Conservation (phyloP, 768 basidiomycete genomes). For the Pleurotus ostreatus region DNA sequence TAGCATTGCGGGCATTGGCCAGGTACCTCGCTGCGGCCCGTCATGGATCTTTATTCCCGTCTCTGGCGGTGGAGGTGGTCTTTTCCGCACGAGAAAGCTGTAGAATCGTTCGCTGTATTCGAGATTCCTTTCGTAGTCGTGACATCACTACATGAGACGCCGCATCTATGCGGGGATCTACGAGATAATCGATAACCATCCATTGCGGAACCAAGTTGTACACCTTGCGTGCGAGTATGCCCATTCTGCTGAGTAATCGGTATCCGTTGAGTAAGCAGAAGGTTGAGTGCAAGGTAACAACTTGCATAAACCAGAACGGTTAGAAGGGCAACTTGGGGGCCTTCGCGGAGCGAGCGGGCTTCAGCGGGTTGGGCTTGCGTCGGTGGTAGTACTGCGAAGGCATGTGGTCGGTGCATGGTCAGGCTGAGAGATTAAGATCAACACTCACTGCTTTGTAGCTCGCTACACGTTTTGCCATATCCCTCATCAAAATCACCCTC, state of each 20-base stretch:
- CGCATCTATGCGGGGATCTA: no score
- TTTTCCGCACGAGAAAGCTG: neutral
- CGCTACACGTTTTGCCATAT: slow-evolving; percentile 64
- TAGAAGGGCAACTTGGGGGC: slow-evolving; percentile 62
- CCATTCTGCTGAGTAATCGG: no score
- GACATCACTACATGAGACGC: neutral
- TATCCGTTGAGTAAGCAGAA: neutral
- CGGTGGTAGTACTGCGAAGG: slow-evolving; percentile 39
- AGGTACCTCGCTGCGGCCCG: no score
- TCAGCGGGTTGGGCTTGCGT: slow-evolving; percentile 57
- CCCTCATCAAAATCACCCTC: slow-evolving; percentile 56
- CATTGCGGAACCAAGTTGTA: no score
- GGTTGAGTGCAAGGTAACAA: neutral
- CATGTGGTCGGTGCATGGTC: no score
- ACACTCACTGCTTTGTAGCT: slow-evolving; percentile 61
- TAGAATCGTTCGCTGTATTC: neutral
- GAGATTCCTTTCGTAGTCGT: neutral
- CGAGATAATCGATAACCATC: no score
- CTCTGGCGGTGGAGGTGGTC: neutral
- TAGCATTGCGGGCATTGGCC: no score
- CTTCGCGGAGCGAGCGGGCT: slow-evolving; percentile 42
- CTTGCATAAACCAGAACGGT: slow-evolving; percentile 7
- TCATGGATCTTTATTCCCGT: neutral
- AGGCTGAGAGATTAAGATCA: no score
- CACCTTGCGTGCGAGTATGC: no score